phyloP scores from a whole-genome alignment of 768 basidiomycete species.

The Boletus eberwhitei region DNA sequence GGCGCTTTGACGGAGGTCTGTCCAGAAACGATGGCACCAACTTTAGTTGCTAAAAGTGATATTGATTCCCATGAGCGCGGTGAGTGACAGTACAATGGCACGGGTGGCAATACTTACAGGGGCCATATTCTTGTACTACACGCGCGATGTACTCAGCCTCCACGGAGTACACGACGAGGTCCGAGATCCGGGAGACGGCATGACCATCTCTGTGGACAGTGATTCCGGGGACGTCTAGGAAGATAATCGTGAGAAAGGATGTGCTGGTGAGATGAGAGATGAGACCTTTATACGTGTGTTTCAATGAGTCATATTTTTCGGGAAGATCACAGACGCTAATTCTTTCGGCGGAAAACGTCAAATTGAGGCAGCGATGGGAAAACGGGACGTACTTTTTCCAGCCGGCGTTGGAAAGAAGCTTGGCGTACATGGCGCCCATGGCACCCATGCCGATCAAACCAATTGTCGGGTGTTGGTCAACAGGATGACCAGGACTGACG shows the following conservation, averaged over 20 bases:
- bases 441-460: conserved; percentile 97
- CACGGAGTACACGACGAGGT: conserved; percentile 93
- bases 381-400: conserved; percentile 65
- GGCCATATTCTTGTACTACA: conserved; percentile 87
- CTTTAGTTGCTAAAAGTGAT: conserved; percentile 69
- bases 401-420: conserved; percentile 69
- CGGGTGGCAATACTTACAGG: conserved; percentile 54
- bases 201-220: conserved; percentile 78
- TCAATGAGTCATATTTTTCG: conserved; percentile 62
- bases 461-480: conserved; percentile 65
- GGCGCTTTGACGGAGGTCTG: conserved; percentile 98
- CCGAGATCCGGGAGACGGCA: conserved; percentile 80
- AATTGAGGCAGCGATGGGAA: neutral
- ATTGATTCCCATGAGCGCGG: neutral
- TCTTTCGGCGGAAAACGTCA: conserved; percentile 37
- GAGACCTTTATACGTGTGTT: conserved; percentile 57
- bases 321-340: conserved; percentile 89
- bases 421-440: conserved; percentile 95
- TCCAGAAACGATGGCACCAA: conserved; percentile 88
- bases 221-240: conserved; percentile 55
- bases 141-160: conserved; percentile 83
- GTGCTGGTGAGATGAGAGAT: conserved; percentile 32
- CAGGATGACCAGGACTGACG: conserved; percentile 33
- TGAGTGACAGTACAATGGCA: neutral
- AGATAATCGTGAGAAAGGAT: conserved; percentile 12